Conservation (phyloP, 2,329 filamentous ascomycete species). For the Diplodia mutila region DNA sequence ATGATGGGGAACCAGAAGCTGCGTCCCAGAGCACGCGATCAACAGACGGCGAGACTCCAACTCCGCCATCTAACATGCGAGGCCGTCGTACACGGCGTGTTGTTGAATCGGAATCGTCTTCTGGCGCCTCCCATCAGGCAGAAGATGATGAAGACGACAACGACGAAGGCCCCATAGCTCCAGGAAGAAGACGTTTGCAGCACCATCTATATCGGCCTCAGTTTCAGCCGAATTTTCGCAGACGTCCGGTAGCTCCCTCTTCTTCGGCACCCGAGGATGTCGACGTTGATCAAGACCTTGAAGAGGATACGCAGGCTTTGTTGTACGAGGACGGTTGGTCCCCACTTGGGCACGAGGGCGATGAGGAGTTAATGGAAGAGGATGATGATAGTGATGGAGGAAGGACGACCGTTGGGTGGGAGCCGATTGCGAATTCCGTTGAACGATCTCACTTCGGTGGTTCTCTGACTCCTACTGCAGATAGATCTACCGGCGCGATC, state of each 20-base stretch:
- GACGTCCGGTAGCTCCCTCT: constrained; percentile 28
- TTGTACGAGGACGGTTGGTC: constrained; percentile 43
- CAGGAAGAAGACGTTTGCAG: constrained; percentile 36
- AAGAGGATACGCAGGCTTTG: constrained; percentile 44
- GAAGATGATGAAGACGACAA: constrained; percentile 44
- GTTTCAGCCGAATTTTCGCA: constrained; percentile 28
- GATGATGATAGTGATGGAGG: constrained; percentile 47
- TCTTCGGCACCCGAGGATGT: constrained; percentile 33
- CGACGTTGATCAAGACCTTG: constrained; percentile 42
- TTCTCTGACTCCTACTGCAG: constrained; percentile 54
- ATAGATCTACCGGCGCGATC: constrained; percentile 47
- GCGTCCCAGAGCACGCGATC: constrained; percentile 37
- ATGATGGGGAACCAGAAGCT: constrained; percentile 36
- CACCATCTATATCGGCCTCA: constrained; percentile 29
- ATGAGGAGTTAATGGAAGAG: constrained; percentile 44
- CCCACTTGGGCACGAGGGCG: constrained; percentile 39
- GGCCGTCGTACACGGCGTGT: constrained; percentile 39
- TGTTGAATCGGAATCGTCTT: constrained; percentile 46
- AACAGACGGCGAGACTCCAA: constrained; percentile 37
- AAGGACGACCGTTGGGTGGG: constrained; percentile 51
- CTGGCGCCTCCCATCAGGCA: constrained; percentile 39
- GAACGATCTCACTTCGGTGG: constrained; percentile 49
- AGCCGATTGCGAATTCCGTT: constrained; percentile 50
- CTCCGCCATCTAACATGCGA: constrained; percentile 34
- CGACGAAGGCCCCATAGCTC: constrained; percentile 41